Evolutionary conservation across 805 yeast genomes (phyloP).

Genomic region (Lipomyces spencermartinsiae): DNA sequence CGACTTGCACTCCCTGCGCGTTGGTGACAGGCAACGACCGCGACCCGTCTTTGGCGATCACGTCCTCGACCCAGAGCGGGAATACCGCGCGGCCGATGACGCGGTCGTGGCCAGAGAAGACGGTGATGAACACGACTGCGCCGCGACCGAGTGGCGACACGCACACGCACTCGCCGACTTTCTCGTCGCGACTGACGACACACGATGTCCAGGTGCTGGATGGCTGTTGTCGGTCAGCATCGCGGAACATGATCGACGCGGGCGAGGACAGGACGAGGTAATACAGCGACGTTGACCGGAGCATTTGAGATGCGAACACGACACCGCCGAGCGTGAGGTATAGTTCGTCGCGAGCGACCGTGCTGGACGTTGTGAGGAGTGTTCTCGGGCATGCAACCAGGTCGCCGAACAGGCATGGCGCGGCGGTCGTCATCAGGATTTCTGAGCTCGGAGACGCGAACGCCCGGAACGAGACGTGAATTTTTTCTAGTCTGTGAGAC

Average conservation of each 20-base stretch:
- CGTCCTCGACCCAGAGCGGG: slow-evolving; percentile 44
- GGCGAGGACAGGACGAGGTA: slow-evolving; percentile 23
- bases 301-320: slow-evolving; percentile 15
- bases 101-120: slow-evolving; percentile 65
- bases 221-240: slow-evolving; percentile 17
- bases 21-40: slow-evolving; percentile 13
- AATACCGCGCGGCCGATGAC: slow-evolving; percentile 65
- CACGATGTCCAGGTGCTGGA: slow-evolving; percentile 54
- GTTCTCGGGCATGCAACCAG: slow-evolving; percentile 23
- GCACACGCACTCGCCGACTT: slow-evolving; percentile 72
- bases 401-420: slow-evolving; percentile 27
- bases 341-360: slow-evolving; percentile 33
- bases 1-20: slow-evolving; percentile 17
- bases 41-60: slow-evolving; percentile 26
- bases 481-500: slow-evolving; percentile 77
- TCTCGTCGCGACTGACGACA: slow-evolving; percentile 73
- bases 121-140: slow-evolving; percentile 60
- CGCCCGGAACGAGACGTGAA: slow-evolving; percentile 76
- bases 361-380: slow-evolving; percentile 26
- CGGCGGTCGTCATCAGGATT: slow-evolving; percentile 18
- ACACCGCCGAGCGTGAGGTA: slow-evolving; percentile 32
- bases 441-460: slow-evolving; percentile 52
- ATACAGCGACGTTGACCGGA: slow-evolving; percentile 18
- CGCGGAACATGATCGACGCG: slow-evolving; percentile 12
- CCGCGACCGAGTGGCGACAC: slow-evolving; percentile 61